phyloP scores from a whole-genome alignment of 352 stramenopile species.

The Globisporangium cystogenes region DNA sequence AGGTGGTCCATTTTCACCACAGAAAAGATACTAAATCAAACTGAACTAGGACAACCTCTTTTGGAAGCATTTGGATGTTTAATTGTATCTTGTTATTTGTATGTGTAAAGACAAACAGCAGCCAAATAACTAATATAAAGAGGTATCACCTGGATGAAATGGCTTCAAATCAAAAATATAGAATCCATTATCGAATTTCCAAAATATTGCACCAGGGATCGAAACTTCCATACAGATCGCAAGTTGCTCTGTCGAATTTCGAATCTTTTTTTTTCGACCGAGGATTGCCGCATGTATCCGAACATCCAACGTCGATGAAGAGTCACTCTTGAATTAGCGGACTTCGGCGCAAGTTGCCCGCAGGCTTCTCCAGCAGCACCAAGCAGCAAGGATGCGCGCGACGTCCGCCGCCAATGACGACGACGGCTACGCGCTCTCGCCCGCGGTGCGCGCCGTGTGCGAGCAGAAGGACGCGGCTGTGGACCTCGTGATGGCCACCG shows the following conservation, averaged over 20 bases:
- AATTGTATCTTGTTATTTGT: no score
- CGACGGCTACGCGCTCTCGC: slow-evolving; percentile 23
- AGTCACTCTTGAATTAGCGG: background rate
- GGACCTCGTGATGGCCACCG: slow-evolving; percentile 39
- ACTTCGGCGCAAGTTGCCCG: background rate
- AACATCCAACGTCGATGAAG: no score
- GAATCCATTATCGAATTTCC: background rate
- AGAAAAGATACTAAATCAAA: background rate
- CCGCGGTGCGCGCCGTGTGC: slow-evolving; percentile 42
- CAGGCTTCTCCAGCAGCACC: no score
- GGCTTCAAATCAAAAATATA: background rate
- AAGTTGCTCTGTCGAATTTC: background rate
- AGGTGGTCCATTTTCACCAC: no score
- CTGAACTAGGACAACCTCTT: no score
- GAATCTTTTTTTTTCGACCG: background rate
- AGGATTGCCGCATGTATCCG: background rate
- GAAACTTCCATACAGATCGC: background rate
- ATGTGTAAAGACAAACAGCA: no score
- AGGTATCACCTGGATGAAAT: background rate
- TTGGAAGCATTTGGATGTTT: no score
- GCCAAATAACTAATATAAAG: no score
- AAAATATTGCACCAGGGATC: background rate
- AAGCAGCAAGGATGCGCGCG: background rate
- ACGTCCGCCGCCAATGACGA: background rate
- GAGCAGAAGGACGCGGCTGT: slow-evolving; percentile 32